Percentiles rank a stretch among this genome's conserved stretches.
Evolutionary conservation across 768 basidiomycete genomes (phyloP).

Genomic region (Imleria badia): DNA sequence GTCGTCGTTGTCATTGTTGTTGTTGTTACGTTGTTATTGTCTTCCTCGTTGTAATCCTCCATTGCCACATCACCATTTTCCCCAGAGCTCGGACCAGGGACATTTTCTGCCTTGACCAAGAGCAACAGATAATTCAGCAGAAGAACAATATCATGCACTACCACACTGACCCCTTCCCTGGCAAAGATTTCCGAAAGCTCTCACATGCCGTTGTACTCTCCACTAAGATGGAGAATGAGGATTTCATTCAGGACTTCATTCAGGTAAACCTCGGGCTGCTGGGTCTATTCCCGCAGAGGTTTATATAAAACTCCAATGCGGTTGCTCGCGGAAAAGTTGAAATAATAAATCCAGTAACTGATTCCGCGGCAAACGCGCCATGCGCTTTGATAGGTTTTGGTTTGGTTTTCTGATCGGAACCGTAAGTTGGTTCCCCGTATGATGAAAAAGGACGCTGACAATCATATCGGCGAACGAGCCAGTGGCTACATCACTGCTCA

Average conservation of each 20-base stretch:
- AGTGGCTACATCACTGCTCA: slow-evolving; percentile 70
- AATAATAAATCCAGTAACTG: slow-evolving; percentile 87
- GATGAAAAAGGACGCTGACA: slow-evolving; percentile 42
- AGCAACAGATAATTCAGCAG: slow-evolving; percentile 2
- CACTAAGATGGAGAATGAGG: slow-evolving; percentile 72
- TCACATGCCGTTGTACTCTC: slow-evolving; percentile 80
- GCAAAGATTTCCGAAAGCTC: slow-evolving; percentile 76
- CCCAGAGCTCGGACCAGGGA: slow-evolving; percentile 39
- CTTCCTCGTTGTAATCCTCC: slow-evolving; percentile 47
- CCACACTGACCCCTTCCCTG: slow-evolving; percentile 51
- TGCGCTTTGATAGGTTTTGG: slow-evolving; percentile 70
- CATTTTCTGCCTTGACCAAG: slow-evolving; percentile 47
- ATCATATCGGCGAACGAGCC: slow-evolving; percentile 64
- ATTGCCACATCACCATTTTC: slow-evolving; percentile 25
- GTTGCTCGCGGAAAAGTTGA: slow-evolving; percentile 68
- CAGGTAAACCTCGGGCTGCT: slow-evolving; percentile 85
- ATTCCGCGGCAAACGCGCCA: slow-evolving; percentile 89
- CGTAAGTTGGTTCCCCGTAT: slow-evolving; percentile 2
- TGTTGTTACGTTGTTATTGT: slow-evolving; percentile 58
- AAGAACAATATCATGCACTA: not conserved
- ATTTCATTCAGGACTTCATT: slow-evolving; percentile 81
- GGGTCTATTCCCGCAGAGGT: slow-evolving; percentile 70
- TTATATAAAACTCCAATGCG: slow-evolving; percentile 87
- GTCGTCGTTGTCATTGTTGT: slow-evolving; percentile 40
- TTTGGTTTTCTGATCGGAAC: slow-evolving; percentile 52